A percentile compares a stretch with the other conserved stretches of the same genome.
phyloP scores from a whole-genome alignment of 1,139 yeast genomes.

The Magnusiomyces starmeri region DNA sequence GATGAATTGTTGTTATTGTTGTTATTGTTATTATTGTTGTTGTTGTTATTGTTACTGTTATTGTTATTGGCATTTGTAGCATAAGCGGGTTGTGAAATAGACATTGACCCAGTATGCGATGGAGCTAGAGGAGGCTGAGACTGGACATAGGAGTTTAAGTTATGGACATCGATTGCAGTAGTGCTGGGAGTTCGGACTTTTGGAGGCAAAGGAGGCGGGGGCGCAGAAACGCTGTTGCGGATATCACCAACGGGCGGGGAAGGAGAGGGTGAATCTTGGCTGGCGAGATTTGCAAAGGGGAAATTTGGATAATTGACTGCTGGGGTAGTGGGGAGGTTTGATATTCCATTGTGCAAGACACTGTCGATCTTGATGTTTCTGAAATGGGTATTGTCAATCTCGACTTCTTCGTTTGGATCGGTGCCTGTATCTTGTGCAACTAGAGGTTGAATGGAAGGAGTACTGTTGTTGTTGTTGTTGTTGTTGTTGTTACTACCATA shows the following conservation, averaged over 20 bases:
- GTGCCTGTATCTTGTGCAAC: constrained; percentile 15
- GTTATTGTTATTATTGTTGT: constrained; percentile 2
- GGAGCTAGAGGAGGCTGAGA: background rate
- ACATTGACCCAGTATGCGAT: background rate
- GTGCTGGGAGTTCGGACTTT: constrained; percentile 8
- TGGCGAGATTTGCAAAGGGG: background rate
- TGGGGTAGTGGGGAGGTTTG: constrained; percentile 23
- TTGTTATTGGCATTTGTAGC: constrained; percentile 5
- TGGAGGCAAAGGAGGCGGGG: constrained; percentile 16
- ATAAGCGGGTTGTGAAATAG: background rate
- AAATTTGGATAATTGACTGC: constrained; percentile 13
- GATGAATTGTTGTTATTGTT: constrained; percentile 1
- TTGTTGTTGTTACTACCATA: too few relatives aligned
- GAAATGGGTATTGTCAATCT: constrained; percentile 30
- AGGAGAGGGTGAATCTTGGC: constrained; percentile 9
- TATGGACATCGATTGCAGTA: background rate
- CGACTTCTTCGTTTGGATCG: constrained; percentile 29
- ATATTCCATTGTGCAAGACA: constrained; percentile 35
- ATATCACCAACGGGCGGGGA: constrained; percentile 9
- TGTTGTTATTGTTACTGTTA: constrained; percentile 7
- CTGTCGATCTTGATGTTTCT: constrained; percentile 36
- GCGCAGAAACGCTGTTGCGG: constrained; percentile 5
- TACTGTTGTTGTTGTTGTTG: too few relatives aligned
- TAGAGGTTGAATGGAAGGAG: too few relatives aligned
- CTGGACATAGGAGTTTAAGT: constrained; percentile 1